phyloP scores from a whole-genome alignment of 495 filamentous ascomycete genomes.

The Penicillium chermesinum region DNA sequence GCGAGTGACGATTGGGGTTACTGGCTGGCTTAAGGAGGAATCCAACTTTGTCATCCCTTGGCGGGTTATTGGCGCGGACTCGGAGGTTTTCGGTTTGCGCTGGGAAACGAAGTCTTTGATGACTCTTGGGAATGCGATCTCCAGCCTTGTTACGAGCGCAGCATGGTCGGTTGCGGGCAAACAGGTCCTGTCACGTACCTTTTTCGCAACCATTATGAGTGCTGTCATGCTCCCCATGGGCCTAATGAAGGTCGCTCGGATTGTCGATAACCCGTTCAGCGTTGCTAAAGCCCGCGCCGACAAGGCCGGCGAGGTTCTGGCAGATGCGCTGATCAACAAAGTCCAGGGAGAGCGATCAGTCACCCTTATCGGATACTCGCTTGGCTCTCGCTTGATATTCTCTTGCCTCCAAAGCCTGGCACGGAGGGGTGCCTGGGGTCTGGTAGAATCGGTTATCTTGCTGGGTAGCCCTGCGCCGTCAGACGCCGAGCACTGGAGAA shows the following conservation, averaged over 20 bases:
- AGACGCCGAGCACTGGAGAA: conserved; percentile 57
- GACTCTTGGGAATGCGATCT: conserved; percentile 71
- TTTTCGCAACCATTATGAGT: conserved; percentile 66
- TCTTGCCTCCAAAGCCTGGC: conserved; percentile 72
- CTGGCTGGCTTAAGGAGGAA: conserved; percentile 72
- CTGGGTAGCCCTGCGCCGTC: conserved; percentile 80
- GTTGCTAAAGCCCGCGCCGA: conserved; percentile 76
- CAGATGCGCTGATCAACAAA: conserved; percentile 82
- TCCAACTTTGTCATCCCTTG: conserved; percentile 70
- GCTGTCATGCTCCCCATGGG: conserved; percentile 71
- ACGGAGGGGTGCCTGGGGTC: conserved; percentile 72
- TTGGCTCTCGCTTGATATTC: conserved; percentile 88
- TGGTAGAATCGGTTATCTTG: conserved; percentile 79
- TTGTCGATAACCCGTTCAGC: conserved; percentile 89
- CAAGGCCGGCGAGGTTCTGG: conserved; percentile 79
- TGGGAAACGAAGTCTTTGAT: conserved; percentile 77
- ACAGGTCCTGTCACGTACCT: conserved; percentile 70
- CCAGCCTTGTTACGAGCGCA: conserved; percentile 65
- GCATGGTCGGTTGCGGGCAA: conserved; percentile 74
- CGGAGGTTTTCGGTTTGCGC: conserved; percentile 76
- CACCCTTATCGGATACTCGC: conserved; percentile 79
- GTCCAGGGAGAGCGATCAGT: conserved; percentile 86
- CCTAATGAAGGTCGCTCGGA: conserved; percentile 69
- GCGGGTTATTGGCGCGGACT: conserved; percentile 61
- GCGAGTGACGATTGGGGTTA: conserved; percentile 75